A percentile compares a stretch with the other conserved stretches of the same genome.
phyloP scores from a whole-genome alignment of 208 protist genomes.

The Crithidia bombi region DNA sequence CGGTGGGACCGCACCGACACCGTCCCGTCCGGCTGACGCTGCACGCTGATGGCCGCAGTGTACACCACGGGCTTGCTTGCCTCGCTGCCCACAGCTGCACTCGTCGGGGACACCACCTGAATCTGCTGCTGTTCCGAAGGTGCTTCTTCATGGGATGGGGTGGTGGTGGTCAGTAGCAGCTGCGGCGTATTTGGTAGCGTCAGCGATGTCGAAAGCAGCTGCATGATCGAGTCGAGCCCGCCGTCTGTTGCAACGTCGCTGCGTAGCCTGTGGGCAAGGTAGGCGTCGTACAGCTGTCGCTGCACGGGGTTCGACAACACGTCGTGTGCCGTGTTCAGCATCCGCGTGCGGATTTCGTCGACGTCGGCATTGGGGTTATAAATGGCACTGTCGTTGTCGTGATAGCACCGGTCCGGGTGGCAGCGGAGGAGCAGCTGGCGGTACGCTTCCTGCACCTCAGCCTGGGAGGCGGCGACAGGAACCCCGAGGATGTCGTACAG shows the following conservation, averaged over 20 bases:
- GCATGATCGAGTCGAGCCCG: constrained; percentile 3
- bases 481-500: constrained; percentile 36
- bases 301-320: constrained; percentile 19
- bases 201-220: not conserved
- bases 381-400: constrained; percentile 37
- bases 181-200: not conserved
- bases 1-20: constrained; percentile 6
- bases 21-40: constrained; percentile 5
- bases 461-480: constrained; percentile 25
- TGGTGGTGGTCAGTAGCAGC: not conserved
- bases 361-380: constrained; percentile 13
- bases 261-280: not conserved
- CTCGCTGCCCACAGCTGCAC: too few relatives aligned
- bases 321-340: constrained; percentile 16
- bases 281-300: constrained; percentile 24
- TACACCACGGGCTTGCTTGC: constrained; percentile 9
- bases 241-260: not conserved
- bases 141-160: not conserved
- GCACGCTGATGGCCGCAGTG: constrained; percentile 11
- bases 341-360: constrained; percentile 8
- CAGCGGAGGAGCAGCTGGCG: constrained; percentile 17
- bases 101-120: too few relatives aligned
- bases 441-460: constrained; percentile 22
- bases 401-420: constrained; percentile 30
- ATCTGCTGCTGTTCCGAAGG: not conserved